phyloP scores from a whole-genome alignment of 108 stramenopile genomes.

The Pseudonitzschia multiseries region DNA sequence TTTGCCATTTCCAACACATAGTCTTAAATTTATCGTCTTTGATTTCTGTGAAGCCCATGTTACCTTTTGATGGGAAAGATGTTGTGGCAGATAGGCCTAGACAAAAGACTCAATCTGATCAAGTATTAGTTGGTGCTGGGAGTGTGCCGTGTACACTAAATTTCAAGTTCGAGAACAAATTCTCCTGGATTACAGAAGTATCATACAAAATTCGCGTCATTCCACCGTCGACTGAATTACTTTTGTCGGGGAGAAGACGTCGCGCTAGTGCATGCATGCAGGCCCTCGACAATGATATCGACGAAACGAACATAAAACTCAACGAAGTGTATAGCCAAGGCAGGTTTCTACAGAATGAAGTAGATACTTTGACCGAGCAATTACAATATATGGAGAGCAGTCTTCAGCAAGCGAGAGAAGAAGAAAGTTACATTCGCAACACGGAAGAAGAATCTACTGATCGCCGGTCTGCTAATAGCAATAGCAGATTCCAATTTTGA shows the following conservation, averaged over 20 bases:
- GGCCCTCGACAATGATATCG: constrained; percentile 48
- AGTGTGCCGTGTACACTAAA: constrained; percentile 67
- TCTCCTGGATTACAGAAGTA: constrained; percentile 78
- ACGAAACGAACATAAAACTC: constrained; percentile 36
- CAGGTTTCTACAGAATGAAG: constrained; percentile 3
- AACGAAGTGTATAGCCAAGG: constrained; percentile 20
- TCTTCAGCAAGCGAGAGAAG: constrained; percentile 42
- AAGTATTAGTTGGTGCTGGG: constrained; percentile 40
- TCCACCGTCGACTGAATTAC: constrained; percentile 55
- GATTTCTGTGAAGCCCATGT: constrained; percentile 31
- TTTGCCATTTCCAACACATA: background rate
- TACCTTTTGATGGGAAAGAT: constrained; percentile 70
- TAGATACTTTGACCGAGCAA: constrained; percentile 4
- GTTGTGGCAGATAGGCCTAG: constrained; percentile 35
- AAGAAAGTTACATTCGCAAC: constrained; percentile 34
- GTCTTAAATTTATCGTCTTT: background rate
- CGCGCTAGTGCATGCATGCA: constrained; percentile 68
- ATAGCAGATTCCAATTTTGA: constrained; percentile 5
- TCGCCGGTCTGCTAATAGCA: background rate
- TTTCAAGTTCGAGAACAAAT: constrained; percentile 76
- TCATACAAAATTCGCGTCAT: constrained; percentile 68
- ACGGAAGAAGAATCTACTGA: background rate
- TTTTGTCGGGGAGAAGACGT: constrained; percentile 56
- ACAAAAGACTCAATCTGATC: constrained; percentile 12
- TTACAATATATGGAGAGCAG: constrained; percentile 1